phyloP scores from a whole-genome alignment of 2,329 filamentous ascomycete genomes.

The Acrocalymma vagum region DNA sequence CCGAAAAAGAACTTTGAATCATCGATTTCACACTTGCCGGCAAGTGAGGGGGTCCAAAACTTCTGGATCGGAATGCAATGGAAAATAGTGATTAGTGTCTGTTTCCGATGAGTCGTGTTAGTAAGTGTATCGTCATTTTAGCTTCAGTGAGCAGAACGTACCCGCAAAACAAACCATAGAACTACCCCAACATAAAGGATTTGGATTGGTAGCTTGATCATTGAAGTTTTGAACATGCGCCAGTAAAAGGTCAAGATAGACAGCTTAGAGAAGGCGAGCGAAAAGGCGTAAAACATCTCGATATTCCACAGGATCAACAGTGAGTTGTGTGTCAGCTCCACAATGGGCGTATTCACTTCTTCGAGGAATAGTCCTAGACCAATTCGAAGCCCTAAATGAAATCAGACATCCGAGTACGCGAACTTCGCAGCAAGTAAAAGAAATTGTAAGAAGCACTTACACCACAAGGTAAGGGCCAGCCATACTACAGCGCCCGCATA shows the following conservation, averaged over 20 bases:
- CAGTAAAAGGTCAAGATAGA: constrained; percentile 27
- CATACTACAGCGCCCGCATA: constrained; percentile 12
- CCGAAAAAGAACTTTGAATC: constrained; percentile 44
- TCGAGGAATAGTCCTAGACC: constrained; percentile 16
- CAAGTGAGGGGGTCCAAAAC: constrained; percentile 41
- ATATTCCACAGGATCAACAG: constrained; percentile 14
- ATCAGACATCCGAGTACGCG: background rate
- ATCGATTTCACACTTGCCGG: constrained; percentile 37
- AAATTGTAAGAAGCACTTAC: constrained; percentile 7
- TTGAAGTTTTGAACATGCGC: constrained; percentile 25
- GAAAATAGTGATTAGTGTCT: constrained; percentile 42
- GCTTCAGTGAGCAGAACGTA: too few relatives aligned
- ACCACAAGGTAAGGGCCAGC: constrained; percentile 12
- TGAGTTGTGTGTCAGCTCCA: constrained; percentile 7
- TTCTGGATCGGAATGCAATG: constrained; percentile 44
- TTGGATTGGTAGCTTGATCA: constrained; percentile 19
- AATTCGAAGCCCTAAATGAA: constrained; percentile 14
- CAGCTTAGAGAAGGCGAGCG: constrained; percentile 20
- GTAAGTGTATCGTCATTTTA: too few relatives aligned
- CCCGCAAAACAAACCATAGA: constrained; percentile 18
- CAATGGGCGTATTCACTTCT: constrained; percentile 6
- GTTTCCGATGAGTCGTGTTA: too few relatives aligned
- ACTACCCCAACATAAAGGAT: constrained; percentile 10
- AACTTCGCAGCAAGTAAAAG: too few relatives aligned
- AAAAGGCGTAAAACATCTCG: constrained; percentile 19